Percentiles rank a stretch among this genome's conserved stretches.
Conservation (phyloP, 176 grass and related monocot species). For the Oryza punctata region DNA sequence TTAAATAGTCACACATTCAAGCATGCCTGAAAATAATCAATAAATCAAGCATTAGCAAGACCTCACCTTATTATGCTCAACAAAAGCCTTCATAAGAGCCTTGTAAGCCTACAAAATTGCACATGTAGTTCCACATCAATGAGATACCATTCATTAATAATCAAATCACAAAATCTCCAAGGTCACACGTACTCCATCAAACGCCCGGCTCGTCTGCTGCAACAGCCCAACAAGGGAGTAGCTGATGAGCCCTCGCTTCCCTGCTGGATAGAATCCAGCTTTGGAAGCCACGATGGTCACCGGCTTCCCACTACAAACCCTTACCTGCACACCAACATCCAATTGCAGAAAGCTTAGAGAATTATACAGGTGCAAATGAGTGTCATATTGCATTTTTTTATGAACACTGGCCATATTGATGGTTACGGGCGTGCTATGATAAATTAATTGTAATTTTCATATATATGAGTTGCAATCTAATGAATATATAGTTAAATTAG, state of each 20-base stretch:
- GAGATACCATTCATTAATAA: slow-evolving; percentile 9
- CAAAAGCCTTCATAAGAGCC: slow-evolving; percentile 90
- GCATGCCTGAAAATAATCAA: not conserved
- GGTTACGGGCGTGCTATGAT: too few species aligned
- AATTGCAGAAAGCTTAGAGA: slow-evolving; percentile 12
- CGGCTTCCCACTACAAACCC: slow-evolving; percentile 84
- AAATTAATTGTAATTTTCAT: not conserved
- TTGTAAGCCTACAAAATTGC: slow-evolving; percentile 78
- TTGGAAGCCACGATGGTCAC: slow-evolving; percentile 76
- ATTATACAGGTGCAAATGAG: not conserved
- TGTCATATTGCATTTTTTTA: not conserved
- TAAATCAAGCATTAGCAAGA: slow-evolving; percentile 25
- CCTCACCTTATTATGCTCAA: slow-evolving; percentile 97
- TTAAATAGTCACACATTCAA: not conserved
- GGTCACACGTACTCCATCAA: slow-evolving; percentile 72
- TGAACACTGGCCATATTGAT: not conserved
- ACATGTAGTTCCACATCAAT: slow-evolving; percentile 26
- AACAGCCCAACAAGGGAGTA: slow-evolving; percentile 75
- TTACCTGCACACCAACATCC: slow-evolving; percentile 46
- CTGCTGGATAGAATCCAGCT: slow-evolving; percentile 84
- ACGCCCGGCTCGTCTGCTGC: slow-evolving; percentile 81
- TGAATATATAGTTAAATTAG: not conserved
- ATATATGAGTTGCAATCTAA: not conserved
- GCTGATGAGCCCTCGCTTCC: slow-evolving; percentile 65
- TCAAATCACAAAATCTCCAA: not conserved